Percentiles rank a stretch among this genome's conserved stretches.
Conservation (phyloP, 1,284 basidiomycete species). For the Apiotrichum domesticum region DNA sequence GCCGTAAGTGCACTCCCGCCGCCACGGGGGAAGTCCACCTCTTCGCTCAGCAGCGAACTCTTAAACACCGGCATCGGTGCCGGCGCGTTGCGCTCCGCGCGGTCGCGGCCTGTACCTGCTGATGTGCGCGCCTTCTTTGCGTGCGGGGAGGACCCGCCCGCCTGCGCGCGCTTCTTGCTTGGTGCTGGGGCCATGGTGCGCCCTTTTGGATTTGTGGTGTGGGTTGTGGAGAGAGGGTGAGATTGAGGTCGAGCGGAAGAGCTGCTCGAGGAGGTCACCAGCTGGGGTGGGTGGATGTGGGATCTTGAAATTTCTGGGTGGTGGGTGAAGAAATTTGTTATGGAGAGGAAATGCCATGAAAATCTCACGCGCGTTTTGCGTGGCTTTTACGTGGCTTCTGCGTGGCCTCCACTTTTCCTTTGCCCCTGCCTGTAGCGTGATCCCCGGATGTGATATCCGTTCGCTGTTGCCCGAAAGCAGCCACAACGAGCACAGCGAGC, state of each 20-base stretch:
- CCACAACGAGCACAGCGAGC: too few species aligned
- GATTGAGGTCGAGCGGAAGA: neutral
- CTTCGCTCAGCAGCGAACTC: slow-evolving; percentile 56
- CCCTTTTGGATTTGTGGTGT: neutral
- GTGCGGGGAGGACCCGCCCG: slow-evolving; percentile 9
- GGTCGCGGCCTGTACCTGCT: neutral
- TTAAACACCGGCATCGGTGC: slow-evolving; percentile 41
- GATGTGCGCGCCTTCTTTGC: slow-evolving; percentile 14
- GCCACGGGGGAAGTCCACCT: slow-evolving; percentile 92
- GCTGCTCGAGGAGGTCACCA: too few species aligned
- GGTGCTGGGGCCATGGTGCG: slow-evolving; percentile 14
- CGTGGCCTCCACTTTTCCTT: too few species aligned
- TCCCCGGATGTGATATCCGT: too few species aligned
- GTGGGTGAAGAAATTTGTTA: too few species aligned
- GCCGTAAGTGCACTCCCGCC: slow-evolving; percentile 68
- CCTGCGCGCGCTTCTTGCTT: slow-evolving; percentile 16
- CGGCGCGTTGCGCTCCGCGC: slow-evolving; percentile 12
- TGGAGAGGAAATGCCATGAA: too few species aligned
- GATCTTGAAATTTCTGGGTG: too few species aligned
- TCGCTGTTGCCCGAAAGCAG: too few species aligned
- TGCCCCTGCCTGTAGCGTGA: too few species aligned
- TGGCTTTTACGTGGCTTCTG: too few species aligned
- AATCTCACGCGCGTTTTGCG: too few species aligned
- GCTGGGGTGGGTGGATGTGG: too few species aligned
- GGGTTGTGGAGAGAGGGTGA: neutral